Conservation (phyloP, 352 stramenopile genomes). For the Globisporangium parvum region DNA sequence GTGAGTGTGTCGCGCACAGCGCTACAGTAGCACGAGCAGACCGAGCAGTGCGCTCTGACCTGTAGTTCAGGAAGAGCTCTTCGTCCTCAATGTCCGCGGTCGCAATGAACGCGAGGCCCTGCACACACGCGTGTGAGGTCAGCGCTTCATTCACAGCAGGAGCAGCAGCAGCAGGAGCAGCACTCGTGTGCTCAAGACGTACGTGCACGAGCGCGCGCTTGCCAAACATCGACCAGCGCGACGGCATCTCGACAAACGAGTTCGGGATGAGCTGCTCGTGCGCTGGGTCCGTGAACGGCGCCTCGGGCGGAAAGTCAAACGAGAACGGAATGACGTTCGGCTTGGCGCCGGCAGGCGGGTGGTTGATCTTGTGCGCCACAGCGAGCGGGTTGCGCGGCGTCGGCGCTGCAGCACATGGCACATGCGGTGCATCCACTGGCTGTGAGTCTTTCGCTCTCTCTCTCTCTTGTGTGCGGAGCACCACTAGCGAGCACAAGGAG, state of each 20-base stretch:
- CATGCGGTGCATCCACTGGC: no score
- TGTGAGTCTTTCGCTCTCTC: no score
- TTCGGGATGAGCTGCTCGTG: conserved; percentile 77
- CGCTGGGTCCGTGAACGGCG: conserved; percentile 57
- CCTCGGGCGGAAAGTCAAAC: conserved; percentile 77
- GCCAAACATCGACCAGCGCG: conserved; percentile 76
- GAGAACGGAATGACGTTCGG: conserved; percentile 80
- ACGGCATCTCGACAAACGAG: conserved; percentile 72
- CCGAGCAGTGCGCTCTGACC: background rate
- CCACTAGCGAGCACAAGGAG: no score
- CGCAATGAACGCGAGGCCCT: conserved; percentile 74
- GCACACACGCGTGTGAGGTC: background rate
- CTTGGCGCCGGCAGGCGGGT: conserved; percentile 51
- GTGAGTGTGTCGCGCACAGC: background rate
- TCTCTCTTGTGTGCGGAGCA: no score
- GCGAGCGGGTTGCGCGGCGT: conserved; percentile 60
- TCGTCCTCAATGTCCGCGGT: conserved; percentile 77
- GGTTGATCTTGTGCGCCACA: conserved; percentile 85
- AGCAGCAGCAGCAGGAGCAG: background rate
- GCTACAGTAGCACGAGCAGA: background rate
- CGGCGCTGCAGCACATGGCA: conserved; percentile 25
- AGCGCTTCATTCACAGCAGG: background rate
- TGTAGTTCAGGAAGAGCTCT: conserved; percentile 85
- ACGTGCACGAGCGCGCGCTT: conserved; percentile 84
- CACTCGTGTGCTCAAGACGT: conserved; percentile 4